Base-by-base conservation (phyloP, 345 rosid species). In the Gossypium longicalyx region DNA sequence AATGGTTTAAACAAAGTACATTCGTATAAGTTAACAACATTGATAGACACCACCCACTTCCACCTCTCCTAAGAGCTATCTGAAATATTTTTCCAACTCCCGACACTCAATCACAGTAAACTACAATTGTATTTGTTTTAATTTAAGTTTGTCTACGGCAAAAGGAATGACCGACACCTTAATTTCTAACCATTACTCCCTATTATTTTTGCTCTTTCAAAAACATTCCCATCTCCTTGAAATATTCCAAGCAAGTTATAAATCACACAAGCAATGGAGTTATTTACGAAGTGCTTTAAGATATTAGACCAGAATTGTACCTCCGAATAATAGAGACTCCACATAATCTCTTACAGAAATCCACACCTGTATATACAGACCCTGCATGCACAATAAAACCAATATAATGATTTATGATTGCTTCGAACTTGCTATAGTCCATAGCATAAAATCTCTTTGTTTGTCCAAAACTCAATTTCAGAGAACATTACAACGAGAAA, bases 271-370 rank as follows among this genome's bases (percentile, higher is more conserved):
- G 43, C 56, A 65, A 45, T 15, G 19, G 13, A 61, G 64, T 2
- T 57, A 45, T 7, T 47, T 13, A 22, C 20, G 8, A 20, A 15
- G 2, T 23, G 8, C 48, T 72, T 34, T 52, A 69, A 77, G 63
- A 67, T 78, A 47, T 80, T 29, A 72, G 74, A 74, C 71, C 61
- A 58, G 61, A 79, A 20, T 65, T 65, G 70, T 92, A 94, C 98
- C 98, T 94, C 81, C 98, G 86, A 77, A 95, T 92, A 74, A 95
- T 93, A 38, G 98, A 92, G 73, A 95, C 99, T 74, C 99, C 99
- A 56, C 99, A 95, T 77, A 95, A 82, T 80, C 97, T 89, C 85
- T 95, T 95, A 85, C 99, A 95, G 87, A 95, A 95, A 82, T 95
- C 99, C 83, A 95, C 98, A 72, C 99, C 99, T 52, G 94, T 88